Evolutionary conservation across 2,329 filamentous ascomycete species (phyloP), one percentile per base, ranked within the genome.

Genomic region (Sclerotinia minor): DNA sequence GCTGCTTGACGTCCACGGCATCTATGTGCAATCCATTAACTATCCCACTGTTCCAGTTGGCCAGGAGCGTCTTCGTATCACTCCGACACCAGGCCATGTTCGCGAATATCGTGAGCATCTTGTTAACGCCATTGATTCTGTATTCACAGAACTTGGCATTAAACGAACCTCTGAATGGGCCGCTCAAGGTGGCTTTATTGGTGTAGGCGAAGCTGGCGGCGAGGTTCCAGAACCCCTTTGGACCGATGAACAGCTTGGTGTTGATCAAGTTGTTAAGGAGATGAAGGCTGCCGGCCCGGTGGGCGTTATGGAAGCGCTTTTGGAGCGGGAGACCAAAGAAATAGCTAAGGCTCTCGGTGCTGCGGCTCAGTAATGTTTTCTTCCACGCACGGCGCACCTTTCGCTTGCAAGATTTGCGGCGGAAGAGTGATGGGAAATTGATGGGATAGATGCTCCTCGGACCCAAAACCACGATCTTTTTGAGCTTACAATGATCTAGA

Each of bases 1-100:
- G 82, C 87, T 99, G 29, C 86, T 99, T 19, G 88, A 91, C 73
- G 90, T 96, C 73, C 91, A 97, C 82, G 87, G 89, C 70, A 97
- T 99, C 77, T 99, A 99, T 78, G 95, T 99, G 35, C 95, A 99
- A 81, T 93, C 92, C 67, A 98, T 99, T 85, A 99, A 99, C 82
- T 98, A 98, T 81, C 95, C 95, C 2, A 99, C 95, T 64, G 95
- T 99, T 3, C 95, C 95, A 2, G 92, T 96, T 8, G 95, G 95
- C n/a, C 94, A 99, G 82, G 95, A 99, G 80, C 89, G 95, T 68
- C 89, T 99, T 67, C 91, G 95, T 73, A 92, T 99, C 79, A 99
- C 95, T 1, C 95, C 95, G 0, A 99, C 95, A 0, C 95, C 95
- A 0, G 95, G 95, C 54, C 95, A 99, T 79, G 87, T 87, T 67